Base-by-base conservation (phyloP, 2,329 filamentous ascomycete genomes). In the Pestalotiopsis sp. region DNA sequence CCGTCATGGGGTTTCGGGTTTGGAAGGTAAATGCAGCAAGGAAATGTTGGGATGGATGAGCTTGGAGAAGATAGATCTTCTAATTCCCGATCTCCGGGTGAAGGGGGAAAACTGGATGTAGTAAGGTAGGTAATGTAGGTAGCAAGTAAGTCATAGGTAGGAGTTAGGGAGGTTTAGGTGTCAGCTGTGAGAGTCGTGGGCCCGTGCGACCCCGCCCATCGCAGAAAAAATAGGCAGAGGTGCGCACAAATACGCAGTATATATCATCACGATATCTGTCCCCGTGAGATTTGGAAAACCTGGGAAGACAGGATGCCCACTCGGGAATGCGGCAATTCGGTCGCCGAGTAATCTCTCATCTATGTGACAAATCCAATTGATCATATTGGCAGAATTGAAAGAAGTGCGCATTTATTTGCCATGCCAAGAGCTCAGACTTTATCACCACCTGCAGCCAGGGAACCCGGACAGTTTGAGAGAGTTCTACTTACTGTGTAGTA, bases 191-290 rank as follows among this genome's bases (percentile, higher is more conserved):
- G 17, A 9, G 45, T 6, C 45, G 9, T 9, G 57, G 63, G 63
- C 31, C 63, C 63, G 49, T 66, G 63, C 63, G 45, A 56, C 41
- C 41, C 63, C 36, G 59, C 59, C 31, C 41, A 52, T 17, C 45
- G 45, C 45, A 52, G 45, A n/a, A 52, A 52, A 52, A 52, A 52
- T 17, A 52, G 31, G 45, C n/a, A 64, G 61, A 64, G 20, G 61
- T 56, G 25, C 49, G 49, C 63, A 56, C 31, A 66, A 57, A 58
- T 66, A 66, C 63, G 45, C 49, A 66, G 61, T 64, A 64, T 64
- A 25, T 64, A 49, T 52, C 61, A 64, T 64, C 61, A 64, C 61
- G 61, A 64, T 36, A 36, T 17, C 36, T 52, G n/a, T 52, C 11
- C 59, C 11, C 4, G 31, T 36, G 31, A 36, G 31, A 36, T 36